Percentiles rank a stretch among this genome's conserved stretches.
Conservation (phyloP, 371 early-diverging fungal species). For the Dichotomocladium elegans region DNA sequence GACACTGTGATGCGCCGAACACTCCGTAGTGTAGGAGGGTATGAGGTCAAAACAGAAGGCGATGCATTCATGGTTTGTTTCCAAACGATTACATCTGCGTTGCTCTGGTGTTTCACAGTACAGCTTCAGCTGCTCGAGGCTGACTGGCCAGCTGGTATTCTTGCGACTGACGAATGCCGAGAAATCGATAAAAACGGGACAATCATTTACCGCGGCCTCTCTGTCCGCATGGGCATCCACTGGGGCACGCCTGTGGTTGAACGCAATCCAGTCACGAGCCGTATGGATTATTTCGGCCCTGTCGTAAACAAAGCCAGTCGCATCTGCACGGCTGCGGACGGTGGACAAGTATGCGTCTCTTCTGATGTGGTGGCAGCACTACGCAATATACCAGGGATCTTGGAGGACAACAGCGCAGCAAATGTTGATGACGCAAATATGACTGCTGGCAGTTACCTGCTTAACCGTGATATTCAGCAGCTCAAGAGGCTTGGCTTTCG, state of each 20-base stretch:
- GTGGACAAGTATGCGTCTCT: constrained; percentile 84
- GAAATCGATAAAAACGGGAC: constrained; percentile 61
- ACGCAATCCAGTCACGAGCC: constrained; percentile 83
- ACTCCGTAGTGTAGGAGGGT: constrained; percentile 84
- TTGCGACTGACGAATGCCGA: constrained; percentile 76
- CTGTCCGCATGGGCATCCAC: constrained; percentile 96
- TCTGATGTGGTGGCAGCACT: constrained; percentile 62
- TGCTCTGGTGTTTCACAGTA: constrained; percentile 89
- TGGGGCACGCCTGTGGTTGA: constrained; percentile 91
- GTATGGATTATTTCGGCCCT: constrained; percentile 97
- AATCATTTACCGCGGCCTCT: constrained; percentile 82
- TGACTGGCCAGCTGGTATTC: constrained; percentile 92
- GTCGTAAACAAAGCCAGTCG: constrained; percentile 90
- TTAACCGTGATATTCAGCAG: constrained; percentile 57
- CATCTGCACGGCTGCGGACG: constrained; percentile 86
- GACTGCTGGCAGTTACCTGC: constrained; percentile 20
- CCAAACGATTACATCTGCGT: constrained; percentile 79
- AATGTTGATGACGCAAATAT: constrained; percentile 12
- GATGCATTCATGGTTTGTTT: constrained; percentile 97
- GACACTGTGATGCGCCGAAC: constrained; percentile 83
- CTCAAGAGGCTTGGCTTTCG: constrained; percentile 71
- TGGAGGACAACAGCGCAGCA: constrained; percentile 22
- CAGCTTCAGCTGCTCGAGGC: constrained; percentile 80
- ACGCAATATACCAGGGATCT: constrained; percentile 32
- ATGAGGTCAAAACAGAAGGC: constrained; percentile 97